Evolutionary conservation across 2,329 filamentous ascomycete species (phyloP).

Genomic region (Monilinia laxa): DNA sequence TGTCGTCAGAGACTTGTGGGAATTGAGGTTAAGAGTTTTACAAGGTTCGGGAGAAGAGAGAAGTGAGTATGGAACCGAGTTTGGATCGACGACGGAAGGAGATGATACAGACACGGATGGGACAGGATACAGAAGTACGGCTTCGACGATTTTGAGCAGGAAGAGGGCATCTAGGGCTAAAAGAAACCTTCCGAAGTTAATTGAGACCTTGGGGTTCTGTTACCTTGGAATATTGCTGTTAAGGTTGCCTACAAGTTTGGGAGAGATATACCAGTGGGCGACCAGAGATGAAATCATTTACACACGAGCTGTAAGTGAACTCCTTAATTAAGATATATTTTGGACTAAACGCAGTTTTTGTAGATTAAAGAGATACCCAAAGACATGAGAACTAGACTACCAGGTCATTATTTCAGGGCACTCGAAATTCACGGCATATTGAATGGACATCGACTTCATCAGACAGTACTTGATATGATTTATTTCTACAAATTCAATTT

Average conservation of each 20-base stretch:
- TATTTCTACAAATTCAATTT: constrained; percentile 66
- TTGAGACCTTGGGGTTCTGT: constrained; percentile 75
- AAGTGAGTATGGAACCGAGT: constrained; percentile 40
- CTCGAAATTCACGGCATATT: constrained; percentile 54
- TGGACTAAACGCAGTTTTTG: constrained; percentile 1
- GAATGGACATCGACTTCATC: constrained; percentile 61
- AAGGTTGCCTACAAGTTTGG: constrained; percentile 71
- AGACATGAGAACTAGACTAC: constrained; percentile 65
- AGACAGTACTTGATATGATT: constrained; percentile 59
- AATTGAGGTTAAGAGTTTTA: constrained; percentile 51
- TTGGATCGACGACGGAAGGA: constrained; percentile 41
- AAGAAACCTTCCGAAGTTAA: constrained; percentile 58
- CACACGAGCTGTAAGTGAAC: constrained; percentile 58
- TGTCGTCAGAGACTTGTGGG: constrained; percentile 82
- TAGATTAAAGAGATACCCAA: constrained; percentile 60
- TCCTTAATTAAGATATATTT: neutral
- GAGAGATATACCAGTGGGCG: constrained; percentile 70
- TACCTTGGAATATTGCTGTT: constrained; percentile 78
- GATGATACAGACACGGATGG: constrained; percentile 41
- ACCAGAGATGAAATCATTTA: constrained; percentile 69
- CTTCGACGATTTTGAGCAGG: constrained; percentile 47
- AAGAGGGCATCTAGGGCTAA: constrained; percentile 26
- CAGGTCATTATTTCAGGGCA: constrained; percentile 57
- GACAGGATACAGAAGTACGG: constrained; percentile 45
- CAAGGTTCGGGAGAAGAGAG: constrained; percentile 42